phyloP scores from a whole-genome alignment of 2,329 filamentous ascomycete genomes.

The Aureobasidium sp. region DNA sequence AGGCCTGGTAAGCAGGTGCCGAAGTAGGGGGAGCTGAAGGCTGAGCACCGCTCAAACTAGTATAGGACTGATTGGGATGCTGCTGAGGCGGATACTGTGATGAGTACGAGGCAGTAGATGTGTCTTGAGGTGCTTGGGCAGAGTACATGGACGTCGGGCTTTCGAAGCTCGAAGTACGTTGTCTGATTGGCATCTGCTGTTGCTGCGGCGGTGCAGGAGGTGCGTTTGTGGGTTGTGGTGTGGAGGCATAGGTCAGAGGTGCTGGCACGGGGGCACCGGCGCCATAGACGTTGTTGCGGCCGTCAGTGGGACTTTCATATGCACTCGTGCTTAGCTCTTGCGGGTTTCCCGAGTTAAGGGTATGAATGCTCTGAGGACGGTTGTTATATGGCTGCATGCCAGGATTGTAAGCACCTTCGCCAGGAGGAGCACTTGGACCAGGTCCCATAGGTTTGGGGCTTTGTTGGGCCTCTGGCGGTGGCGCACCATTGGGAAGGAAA shows the following conservation, averaged over 20 bases:
- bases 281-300: conserved; percentile 31
- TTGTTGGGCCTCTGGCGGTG: conserved; percentile 19
- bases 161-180: conserved; percentile 27
- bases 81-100: conserved; percentile 15
- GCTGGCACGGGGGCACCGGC: conserved; percentile 6
- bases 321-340: conserved; percentile 43
- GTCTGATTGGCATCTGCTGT: conserved; percentile 18
- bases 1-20: conserved; percentile 20
- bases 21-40: conserved; percentile 18
- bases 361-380: conserved; percentile 33
- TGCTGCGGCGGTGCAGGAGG: conserved; percentile 15
- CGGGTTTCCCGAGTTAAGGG: conserved; percentile 33
- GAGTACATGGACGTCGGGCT: conserved; percentile 25
- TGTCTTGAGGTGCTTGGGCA: conserved; percentile 20
- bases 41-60: not conserved
- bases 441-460: conserved; percentile 20
- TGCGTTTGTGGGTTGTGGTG: conserved; percentile 11
- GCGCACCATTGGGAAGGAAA: conserved; percentile 30
- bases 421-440: conserved; percentile 19
- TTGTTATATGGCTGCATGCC: conserved; percentile 26
- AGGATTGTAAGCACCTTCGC: conserved; percentile 23
- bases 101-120: conserved; percentile 2
- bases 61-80: conserved; percentile 10
- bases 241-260: conserved; percentile 7
- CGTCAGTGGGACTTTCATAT: conserved; percentile 42